Conservation (phyloP, 495 filamentous ascomycete genomes). For the Daldinia concentrica region DNA sequence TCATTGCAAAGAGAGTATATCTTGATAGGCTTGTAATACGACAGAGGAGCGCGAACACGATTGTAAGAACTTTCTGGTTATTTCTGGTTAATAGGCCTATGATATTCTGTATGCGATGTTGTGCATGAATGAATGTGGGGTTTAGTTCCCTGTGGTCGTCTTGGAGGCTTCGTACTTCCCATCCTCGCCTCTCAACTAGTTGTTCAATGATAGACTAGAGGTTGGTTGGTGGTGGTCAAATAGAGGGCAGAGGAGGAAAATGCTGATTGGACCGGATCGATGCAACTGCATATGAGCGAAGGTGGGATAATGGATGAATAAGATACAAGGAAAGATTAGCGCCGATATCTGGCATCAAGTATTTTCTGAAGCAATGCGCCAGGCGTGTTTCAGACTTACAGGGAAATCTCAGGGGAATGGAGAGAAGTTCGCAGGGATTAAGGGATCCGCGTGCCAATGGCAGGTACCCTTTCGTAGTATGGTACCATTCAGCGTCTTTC, state of each 20-base stretch:
- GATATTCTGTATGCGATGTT: not conserved
- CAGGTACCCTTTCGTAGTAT: constrained; percentile 2
- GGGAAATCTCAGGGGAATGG: constrained; percentile 11
- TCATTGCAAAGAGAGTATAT: not conserved
- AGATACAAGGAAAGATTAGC: constrained; percentile 40
- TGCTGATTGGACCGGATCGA: constrained; percentile 31
- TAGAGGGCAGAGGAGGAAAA: constrained; percentile 1
- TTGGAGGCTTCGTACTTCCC: constrained; percentile 8
- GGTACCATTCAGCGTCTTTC: constrained; percentile 28
- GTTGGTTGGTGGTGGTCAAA: constrained; percentile 5
- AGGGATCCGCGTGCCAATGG: constrained; percentile 39
- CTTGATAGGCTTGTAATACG: not conserved
- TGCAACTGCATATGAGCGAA: constrained; percentile 18
- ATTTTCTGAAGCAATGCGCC: constrained; percentile 49
- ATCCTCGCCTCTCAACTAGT: constrained; percentile 11
- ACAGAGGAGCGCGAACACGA: not conserved
- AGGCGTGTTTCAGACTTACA: constrained; percentile 48
- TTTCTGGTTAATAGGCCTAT: not conserved
- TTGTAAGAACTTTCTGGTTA: not conserved
- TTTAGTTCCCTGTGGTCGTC: constrained; percentile 13
- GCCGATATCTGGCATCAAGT: constrained; percentile 41
- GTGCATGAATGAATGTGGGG: constrained; percentile 29
- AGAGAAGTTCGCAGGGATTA: constrained; percentile 39
- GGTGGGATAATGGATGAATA: constrained; percentile 33
- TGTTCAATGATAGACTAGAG: constrained; percentile 16